Evolutionary conservation across 331 rosid species (phyloP), one percentile per base, ranked within the genome.

Genomic region (Malus hybrid): DNA sequence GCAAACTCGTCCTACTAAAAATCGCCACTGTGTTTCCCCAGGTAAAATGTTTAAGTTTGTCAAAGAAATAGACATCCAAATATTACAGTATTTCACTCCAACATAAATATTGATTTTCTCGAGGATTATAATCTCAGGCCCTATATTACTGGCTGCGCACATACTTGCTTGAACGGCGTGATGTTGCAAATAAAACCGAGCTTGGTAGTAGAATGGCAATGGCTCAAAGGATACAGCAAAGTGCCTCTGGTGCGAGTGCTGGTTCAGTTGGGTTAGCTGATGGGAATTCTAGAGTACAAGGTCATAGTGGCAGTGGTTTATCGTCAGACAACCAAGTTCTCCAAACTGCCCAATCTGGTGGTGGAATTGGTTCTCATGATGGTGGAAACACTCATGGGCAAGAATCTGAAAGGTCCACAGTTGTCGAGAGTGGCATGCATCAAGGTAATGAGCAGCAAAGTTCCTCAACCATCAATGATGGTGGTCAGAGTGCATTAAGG

Each of bases 61-160:
- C 26, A 61, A 42, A 48, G 52, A 72, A 53, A 36, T 33, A 22
- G 19, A 30, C 24, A 15, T 64, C 18, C 66, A 26, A 53, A 24
- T 24, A 24, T 24, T 73, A 16, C 68, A 15, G 71, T 71, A 52
- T 74, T 75, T 55, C 3, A 18, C 36, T 71, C 63, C 71, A 11
- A 73, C 20, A 71, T 61, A 81, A 32, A 81, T 82, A 48, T 71
- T 71, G 73, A 66, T 61, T 26, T 78, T 80, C 73, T 75, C 58
- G 63, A 74, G 24, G 14, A 8, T 63, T 72, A 18, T 72, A 82
- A 73, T 79, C 68, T 58, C 85, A 95, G 99, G 99, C 99, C 79
- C 83, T 95, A 50, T 95, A 95, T 86, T 95, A 92, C 82, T 95
- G 99, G 99, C 89, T 95, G 58, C 98, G 99, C 80, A 95, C 99